phyloP scores from a whole-genome alignment of 2,329 filamentous ascomycete genomes.

The Aspergillus pseudoviridinutans region DNA sequence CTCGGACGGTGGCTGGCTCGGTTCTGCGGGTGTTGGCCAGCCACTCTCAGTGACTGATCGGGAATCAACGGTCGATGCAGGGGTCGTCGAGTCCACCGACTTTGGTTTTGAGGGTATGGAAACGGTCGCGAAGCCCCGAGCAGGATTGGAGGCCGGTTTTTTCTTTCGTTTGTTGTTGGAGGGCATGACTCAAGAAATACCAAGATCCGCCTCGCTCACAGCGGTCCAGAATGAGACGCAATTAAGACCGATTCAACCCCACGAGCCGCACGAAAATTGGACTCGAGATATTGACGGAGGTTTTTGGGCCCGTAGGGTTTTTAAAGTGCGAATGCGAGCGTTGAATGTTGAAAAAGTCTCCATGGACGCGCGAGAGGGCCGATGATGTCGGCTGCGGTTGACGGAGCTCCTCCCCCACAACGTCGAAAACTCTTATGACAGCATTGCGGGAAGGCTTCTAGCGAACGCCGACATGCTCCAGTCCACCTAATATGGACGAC shows the following conservation, averaged over 20 bases:
- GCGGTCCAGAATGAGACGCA: not conserved
- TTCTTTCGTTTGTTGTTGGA: slow-evolving; percentile 79
- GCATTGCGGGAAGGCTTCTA: slow-evolving; percentile 28
- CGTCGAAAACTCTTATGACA: slow-evolving; percentile 40
- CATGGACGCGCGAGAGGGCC: slow-evolving; percentile 9
- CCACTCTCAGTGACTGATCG: slow-evolving; percentile 31
- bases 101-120: slow-evolving; percentile 84
- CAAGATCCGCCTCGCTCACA: not conserved
- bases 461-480: slow-evolving; percentile 26
- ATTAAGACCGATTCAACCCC: not conserved
- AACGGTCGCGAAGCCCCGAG: slow-evolving; percentile 88
- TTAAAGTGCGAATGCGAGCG: not conserved
- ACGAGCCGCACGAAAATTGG: not conserved
- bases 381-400: slow-evolving; percentile 17
- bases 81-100: slow-evolving; percentile 33
- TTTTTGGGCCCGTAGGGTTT: not conserved
- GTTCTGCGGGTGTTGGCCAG: slow-evolving; percentile 19
- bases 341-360: not conserved
- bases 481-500: slow-evolving; percentile 39
- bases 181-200: slow-evolving; percentile 53
- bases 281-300: not conserved
- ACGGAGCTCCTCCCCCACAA: slow-evolving; percentile 20
- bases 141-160: slow-evolving; percentile 82
- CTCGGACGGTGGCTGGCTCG: slow-evolving; percentile 12
- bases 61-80: slow-evolving; percentile 25